Conservation (phyloP, 1,139 yeast genomes). For the Kurtzmaniella quercitrusa region DNA sequence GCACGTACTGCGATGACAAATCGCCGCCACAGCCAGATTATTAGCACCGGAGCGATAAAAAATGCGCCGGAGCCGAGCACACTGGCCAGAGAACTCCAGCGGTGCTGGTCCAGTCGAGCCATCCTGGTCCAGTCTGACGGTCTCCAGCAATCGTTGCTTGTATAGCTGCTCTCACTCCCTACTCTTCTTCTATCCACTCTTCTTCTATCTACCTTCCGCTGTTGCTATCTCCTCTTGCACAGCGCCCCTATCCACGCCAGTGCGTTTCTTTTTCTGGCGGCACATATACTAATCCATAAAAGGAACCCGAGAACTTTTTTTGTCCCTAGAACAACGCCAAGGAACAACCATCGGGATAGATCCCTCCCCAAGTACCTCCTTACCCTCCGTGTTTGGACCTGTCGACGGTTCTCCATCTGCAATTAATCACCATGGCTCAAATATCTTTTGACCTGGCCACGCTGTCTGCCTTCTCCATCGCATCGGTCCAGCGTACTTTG, state of each 20-base stretch:
- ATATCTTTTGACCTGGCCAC: not conserved
- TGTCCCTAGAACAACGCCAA: no score
- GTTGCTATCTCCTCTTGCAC: not conserved
- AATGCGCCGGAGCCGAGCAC: not conserved
- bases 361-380: not conserved
- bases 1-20: not conserved
- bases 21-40: not conserved
- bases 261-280: not conserved
- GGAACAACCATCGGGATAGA: no score
- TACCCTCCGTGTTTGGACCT: not conserved
- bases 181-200: not conserved
- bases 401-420: not conserved
- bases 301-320: not conserved
- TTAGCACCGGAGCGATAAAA: not conserved
- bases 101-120: no score
- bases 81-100: no score
- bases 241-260: no score
- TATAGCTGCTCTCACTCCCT: not conserved
- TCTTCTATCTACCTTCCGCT: not conserved
- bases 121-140: no score
- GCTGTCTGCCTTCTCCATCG: slow-evolving; percentile 14
- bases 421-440: no score
- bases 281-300: not conserved
- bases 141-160: no score
- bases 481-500: slow-evolving; percentile 27